Conservation (phyloP, 1,284 basidiomycete species). For the Polyporus tsugae region DNA sequence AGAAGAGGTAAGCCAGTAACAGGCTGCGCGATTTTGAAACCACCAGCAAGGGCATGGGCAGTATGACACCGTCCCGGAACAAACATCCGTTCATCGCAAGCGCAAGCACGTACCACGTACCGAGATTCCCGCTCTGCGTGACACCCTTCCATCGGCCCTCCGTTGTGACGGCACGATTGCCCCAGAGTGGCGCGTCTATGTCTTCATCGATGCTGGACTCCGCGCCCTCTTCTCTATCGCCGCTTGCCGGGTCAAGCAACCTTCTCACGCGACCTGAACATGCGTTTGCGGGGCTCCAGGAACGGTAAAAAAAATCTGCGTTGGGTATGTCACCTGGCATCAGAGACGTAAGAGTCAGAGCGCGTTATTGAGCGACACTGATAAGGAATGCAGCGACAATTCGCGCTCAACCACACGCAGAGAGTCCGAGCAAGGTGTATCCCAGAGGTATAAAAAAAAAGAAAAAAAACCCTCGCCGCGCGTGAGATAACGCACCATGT, state of each 20-base stretch:
- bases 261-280: constrained; percentile 23
- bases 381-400: neutral
- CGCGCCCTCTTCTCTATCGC: constrained; percentile 6
- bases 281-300: constrained; percentile 36
- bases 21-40: neutral
- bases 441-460: constrained; percentile 33
- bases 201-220: constrained; percentile 1
- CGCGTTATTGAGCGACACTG: neutral
- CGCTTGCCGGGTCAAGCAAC: neutral
- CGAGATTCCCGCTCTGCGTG: neutral
- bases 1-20: neutral
- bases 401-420: neutral
- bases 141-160: constrained; percentile 4
- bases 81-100: neutral
- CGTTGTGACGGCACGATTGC: neutral
- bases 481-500: constrained; percentile 35
- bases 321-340: constrained; percentile 41
- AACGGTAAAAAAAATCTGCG: constrained; percentile 40
- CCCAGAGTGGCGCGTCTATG: neutral
- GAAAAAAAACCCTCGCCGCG: constrained; percentile 36
- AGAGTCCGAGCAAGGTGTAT: neutral
- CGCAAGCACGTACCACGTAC: neutral
- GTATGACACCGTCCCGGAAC: neutral
- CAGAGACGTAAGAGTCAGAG: constrained; percentile 34
- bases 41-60: neutral